Conservation (phyloP, 192 early-diverging fungal genomes). For the Coemansia aciculifera region DNA sequence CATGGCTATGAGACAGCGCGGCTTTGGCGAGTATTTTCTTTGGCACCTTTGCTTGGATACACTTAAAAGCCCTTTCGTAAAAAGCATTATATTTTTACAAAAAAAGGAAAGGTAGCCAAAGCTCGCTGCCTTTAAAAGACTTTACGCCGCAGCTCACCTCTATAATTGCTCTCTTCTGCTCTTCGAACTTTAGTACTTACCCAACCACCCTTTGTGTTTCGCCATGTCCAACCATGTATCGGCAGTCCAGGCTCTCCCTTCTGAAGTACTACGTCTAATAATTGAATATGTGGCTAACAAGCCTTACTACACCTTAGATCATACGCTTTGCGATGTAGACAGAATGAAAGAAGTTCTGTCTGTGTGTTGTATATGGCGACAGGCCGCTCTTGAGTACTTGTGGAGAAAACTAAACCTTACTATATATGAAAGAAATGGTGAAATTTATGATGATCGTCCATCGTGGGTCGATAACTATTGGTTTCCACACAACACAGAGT, state of each 20-base stretch:
- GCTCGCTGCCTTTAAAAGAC: too few species aligned
- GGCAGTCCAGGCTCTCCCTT: background rate
- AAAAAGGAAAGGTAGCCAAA: background rate
- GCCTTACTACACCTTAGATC: background rate
- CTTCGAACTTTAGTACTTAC: background rate
- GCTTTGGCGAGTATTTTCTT: too few species aligned
- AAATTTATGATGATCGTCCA: background rate
- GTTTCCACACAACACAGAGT: too few species aligned
- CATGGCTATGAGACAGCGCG: too few species aligned
- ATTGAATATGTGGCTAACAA: background rate
- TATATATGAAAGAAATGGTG: background rate
- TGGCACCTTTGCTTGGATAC: too few species aligned
- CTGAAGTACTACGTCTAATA: background rate
- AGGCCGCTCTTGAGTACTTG: background rate
- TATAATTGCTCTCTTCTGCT: background rate
- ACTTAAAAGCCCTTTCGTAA: background rate
- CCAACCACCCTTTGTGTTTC: background rate
- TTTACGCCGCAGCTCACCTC: background rate
- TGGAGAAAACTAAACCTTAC: background rate
- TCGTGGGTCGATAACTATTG: background rate
- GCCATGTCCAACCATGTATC: background rate
- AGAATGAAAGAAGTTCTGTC: background rate
- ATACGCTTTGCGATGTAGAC: background rate
- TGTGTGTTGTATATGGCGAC: background rate
- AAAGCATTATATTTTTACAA: background rate